Conservation (phyloP, 2,329 filamentous ascomycete genomes). For the Lizonia empirigonia region DNA sequence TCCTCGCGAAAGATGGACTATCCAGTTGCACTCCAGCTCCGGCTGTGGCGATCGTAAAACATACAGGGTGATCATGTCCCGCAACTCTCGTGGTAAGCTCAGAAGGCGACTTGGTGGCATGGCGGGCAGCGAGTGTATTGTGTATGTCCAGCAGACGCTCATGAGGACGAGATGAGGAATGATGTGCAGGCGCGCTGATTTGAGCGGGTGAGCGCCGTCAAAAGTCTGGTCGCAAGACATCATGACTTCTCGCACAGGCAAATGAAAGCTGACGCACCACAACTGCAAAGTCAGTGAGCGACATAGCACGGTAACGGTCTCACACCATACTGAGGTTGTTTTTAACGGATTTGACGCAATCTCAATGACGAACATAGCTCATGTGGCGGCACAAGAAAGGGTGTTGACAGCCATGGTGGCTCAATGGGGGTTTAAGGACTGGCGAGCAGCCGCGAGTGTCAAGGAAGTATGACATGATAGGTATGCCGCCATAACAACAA, state of each 20-base stretch:
- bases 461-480: not conserved
- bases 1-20: no score
- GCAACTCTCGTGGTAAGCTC: not conserved
- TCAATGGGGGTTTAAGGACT: not conserved
- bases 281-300: not conserved
- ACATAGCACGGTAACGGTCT: no score
- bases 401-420: not conserved
- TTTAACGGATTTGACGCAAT: not conserved
- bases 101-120: not conserved
- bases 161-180: not conserved
- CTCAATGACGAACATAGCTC: no score
- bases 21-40: no score
- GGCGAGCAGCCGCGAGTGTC: not conserved
- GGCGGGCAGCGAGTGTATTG: not conserved
- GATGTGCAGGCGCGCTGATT: no score
- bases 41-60: not conserved
- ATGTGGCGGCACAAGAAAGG: not conserved
- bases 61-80: not conserved
- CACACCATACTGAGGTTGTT: not conserved
- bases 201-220: not conserved
- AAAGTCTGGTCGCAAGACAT: not conserved
- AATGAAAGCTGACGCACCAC: no score
- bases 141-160: not conserved
- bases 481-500: not conserved
- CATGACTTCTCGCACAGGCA: not conserved